phyloP scores from a whole-genome alignment of 352 stramenopile species.

The Aphanomyces euteiches region DNA sequence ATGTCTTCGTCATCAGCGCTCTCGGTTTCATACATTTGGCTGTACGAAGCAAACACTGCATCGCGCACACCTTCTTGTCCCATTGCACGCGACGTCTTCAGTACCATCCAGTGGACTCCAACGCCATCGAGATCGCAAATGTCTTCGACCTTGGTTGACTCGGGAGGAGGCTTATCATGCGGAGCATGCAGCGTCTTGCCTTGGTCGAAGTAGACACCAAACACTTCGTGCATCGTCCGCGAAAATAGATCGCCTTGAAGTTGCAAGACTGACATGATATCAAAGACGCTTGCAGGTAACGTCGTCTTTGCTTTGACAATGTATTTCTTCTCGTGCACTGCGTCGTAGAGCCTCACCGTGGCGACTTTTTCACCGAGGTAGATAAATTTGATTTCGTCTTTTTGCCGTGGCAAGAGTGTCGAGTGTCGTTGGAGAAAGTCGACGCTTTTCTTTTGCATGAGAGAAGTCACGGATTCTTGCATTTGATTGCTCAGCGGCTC shows the following conservation, averaged over 20 bases:
- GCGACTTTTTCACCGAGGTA: conserved; percentile 4
- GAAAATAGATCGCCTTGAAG: background rate
- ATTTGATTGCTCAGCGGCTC: background rate
- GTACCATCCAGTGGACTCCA: conserved; percentile 12
- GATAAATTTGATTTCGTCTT: background rate
- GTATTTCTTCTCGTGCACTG: background rate
- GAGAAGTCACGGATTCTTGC: background rate
- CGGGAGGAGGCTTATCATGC: background rate
- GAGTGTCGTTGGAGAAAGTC: background rate
- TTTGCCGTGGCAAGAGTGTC: background rate
- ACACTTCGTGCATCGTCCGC: conserved; percentile 14
- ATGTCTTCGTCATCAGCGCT: background rate
- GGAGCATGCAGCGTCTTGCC: conserved; percentile 18
- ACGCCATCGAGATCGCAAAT: background rate
- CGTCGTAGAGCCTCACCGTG: conserved; percentile 5
- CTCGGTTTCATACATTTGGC: conserved; percentile 18
- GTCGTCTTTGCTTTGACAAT: conserved; percentile 22
- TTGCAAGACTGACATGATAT: conserved; percentile 4
- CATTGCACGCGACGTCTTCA: background rate
- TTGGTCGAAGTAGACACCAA: conserved; percentile 22
- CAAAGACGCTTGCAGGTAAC: conserved; percentile 15
- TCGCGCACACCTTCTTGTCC: background rate
- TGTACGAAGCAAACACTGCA: conserved; percentile 16
- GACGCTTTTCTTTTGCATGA: background rate
- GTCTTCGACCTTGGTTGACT: background rate